phyloP scores from a whole-genome alignment of 805 yeast species.

The Saccharomycopsis olivae region DNA sequence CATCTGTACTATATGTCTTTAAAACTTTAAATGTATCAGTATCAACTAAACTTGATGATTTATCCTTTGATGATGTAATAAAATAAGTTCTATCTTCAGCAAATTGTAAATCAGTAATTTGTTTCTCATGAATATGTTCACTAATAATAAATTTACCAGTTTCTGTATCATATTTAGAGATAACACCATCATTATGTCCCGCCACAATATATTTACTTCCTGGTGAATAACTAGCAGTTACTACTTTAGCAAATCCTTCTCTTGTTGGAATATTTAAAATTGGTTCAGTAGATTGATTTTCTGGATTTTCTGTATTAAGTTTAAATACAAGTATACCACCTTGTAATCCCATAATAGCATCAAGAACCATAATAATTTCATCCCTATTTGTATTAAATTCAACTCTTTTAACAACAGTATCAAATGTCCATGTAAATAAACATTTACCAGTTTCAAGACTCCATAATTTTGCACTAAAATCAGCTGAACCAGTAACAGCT shows the following conservation, averaged over 20 bases:
- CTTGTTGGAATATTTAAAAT: constrained; percentile 47
- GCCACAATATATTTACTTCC: constrained; percentile 66
- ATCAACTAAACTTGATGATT: constrained; percentile 67
- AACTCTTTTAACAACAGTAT: constrained; percentile 85
- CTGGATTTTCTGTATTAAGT: constrained; percentile 40
- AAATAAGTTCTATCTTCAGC: constrained; percentile 81
- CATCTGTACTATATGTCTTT: constrained; percentile 75
- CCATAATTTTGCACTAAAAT: constrained; percentile 80
- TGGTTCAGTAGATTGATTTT: constrained; percentile 44
- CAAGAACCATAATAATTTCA: constrained; percentile 67
- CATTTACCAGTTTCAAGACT: constrained; percentile 67
- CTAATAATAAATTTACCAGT: constrained; percentile 62
- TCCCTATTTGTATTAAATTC: constrained; percentile 67
- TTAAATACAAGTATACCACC: constrained; percentile 68
- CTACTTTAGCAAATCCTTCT: constrained; percentile 50
- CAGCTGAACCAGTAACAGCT: constrained; percentile 87
- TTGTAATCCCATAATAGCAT: constrained; percentile 81
- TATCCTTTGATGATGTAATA: constrained; percentile 88
- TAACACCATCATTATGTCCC: constrained; percentile 80
- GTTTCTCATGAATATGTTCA: constrained; percentile 60
- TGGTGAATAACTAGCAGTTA: constrained; percentile 83
- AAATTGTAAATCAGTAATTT: constrained; percentile 84
- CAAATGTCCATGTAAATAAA: constrained; percentile 59
- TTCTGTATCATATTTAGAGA: constrained; percentile 67
- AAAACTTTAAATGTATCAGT: constrained; percentile 62